phyloP scores from a whole-genome alignment of 805 yeast species.

The Candida parachauliodes region DNA sequence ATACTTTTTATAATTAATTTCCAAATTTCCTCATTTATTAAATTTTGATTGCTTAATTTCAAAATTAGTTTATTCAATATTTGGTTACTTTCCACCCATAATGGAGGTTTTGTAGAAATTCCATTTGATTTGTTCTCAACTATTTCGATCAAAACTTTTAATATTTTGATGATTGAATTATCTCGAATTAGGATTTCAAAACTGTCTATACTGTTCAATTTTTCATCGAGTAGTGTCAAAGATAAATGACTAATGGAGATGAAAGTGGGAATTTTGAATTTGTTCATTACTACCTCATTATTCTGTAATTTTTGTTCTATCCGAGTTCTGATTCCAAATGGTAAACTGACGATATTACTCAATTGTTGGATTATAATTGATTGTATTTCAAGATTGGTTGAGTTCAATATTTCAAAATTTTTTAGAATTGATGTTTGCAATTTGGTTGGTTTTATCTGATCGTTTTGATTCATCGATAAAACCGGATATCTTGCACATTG shows the following conservation, averaged over 20 bases:
- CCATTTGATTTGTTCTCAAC: conserved; percentile 33
- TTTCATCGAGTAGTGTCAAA: conserved; percentile 34
- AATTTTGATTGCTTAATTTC: conserved; percentile 21
- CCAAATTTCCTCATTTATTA: conserved; percentile 31
- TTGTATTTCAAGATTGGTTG: conserved; percentile 32
- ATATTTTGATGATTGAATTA: conserved; percentile 41
- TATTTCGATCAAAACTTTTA: conserved; percentile 51
- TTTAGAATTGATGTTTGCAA: conserved; percentile 60
- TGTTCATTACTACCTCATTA: conserved; percentile 25
- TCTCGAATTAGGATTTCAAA: conserved; percentile 40
- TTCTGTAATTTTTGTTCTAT: conserved; percentile 51
- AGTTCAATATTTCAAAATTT: conserved; percentile 36
- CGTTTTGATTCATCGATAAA: conserved; percentile 55
- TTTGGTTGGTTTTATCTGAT: conserved; percentile 49
- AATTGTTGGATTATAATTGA: conserved; percentile 51
- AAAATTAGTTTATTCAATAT: conserved; percentile 34
- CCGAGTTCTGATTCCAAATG: conserved; percentile 57
- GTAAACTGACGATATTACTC: conserved; percentile 50
- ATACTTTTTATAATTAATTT: conserved; percentile 38
- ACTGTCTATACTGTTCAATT: conserved; percentile 28
- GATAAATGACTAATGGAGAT: conserved; percentile 54
- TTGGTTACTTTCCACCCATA: conserved; percentile 54
- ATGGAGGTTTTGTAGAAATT: conserved; percentile 15
- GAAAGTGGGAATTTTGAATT: conserved; percentile 56
- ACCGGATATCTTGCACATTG: conserved; percentile 72